phyloP scores from a whole-genome alignment of 1,284 basidiomycete genomes.

The Irpex sp. region DNA sequence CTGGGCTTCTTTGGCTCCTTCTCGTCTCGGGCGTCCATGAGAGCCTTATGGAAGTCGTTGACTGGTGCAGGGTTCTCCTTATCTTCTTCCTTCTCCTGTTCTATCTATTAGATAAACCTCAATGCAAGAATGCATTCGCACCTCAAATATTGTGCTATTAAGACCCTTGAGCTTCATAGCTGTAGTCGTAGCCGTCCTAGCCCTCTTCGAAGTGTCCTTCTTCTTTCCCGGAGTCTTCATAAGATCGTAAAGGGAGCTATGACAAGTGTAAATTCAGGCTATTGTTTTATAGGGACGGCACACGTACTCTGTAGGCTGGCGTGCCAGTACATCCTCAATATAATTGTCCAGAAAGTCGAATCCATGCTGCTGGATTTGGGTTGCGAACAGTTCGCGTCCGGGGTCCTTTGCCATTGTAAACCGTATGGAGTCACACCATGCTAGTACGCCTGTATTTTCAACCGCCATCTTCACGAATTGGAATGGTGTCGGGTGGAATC shows the following conservation, averaged over 20 bases:
- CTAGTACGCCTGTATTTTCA: slow-evolving; percentile 27
- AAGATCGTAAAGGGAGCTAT: slow-evolving; percentile 71
- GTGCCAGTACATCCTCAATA: slow-evolving; percentile 64
- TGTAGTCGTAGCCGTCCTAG: slow-evolving; percentile 38
- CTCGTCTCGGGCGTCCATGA: slow-evolving; percentile 34
- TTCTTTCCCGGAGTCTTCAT: slow-evolving; percentile 79
- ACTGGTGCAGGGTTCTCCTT: slow-evolving; percentile 42
- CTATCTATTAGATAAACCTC: slow-evolving; percentile 21
- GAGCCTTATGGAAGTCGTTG: slow-evolving; percentile 48
- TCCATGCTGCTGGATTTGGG: slow-evolving; percentile 69
- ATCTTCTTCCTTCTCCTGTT: slow-evolving; percentile 24
- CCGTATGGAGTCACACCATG: slow-evolving; percentile 67
- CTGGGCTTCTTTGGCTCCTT: not conserved
- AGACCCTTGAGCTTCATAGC: slow-evolving; percentile 43
- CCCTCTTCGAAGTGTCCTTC: slow-evolving; percentile 49
- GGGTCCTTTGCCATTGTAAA: slow-evolving; percentile 68
- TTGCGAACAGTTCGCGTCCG: slow-evolving; percentile 62
- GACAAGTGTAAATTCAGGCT: not conserved
- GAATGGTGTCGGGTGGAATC: not conserved
- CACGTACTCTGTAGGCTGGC: slow-evolving; percentile 62
- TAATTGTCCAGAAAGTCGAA: slow-evolving; percentile 78
- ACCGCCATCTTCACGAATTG: not conserved
- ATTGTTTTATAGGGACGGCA: no score
- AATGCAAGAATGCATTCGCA: slow-evolving; percentile 21
- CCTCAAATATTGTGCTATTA: slow-evolving; percentile 40